Evolutionary conservation across 305 asterid genomes (phyloP).

Genomic region (Solanum hybrid): DNA sequence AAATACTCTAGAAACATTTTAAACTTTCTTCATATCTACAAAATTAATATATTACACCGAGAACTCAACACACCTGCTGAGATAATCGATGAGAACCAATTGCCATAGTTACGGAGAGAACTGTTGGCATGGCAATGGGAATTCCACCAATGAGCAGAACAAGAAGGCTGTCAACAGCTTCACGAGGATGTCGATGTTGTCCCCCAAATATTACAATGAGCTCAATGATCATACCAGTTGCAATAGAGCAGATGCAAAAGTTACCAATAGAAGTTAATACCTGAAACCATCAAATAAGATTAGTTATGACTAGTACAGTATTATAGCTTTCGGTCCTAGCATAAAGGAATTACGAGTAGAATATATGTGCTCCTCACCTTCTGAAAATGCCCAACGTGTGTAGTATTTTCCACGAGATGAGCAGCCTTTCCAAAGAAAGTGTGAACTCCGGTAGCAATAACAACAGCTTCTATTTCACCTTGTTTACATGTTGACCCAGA

Average conservation of each 20-base stretch:
- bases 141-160: conserved; percentile 55
- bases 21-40: background rate
- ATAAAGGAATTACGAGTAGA: background rate
- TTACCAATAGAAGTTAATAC: conserved; percentile 56
- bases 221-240: conserved; percentile 46
- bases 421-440: conserved; percentile 66
- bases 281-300: conserved; percentile 18
- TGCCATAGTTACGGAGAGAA: conserved; percentile 60
- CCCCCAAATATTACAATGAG: conserved; percentile 32
- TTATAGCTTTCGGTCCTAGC: background rate
- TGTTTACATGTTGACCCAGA: conserved; percentile 63
- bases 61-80: conserved; percentile 33
- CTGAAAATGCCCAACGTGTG: conserved; percentile 56
- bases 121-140: conserved; percentile 68
- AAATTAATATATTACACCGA: background rate
- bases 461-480: conserved; percentile 55
- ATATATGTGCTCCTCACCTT: conserved; percentile 20
- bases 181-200: conserved; percentile 27
- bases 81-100: conserved; percentile 58
- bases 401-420: conserved; percentile 57
- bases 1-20: background rate
- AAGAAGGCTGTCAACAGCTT: conserved; percentile 46
- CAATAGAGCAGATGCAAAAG: conserved; percentile 62
- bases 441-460: conserved; percentile 53
- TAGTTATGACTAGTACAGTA: background rate